phyloP scores from a whole-genome alignment of 331 rosid genomes.

The Cydonia oblonga region DNA sequence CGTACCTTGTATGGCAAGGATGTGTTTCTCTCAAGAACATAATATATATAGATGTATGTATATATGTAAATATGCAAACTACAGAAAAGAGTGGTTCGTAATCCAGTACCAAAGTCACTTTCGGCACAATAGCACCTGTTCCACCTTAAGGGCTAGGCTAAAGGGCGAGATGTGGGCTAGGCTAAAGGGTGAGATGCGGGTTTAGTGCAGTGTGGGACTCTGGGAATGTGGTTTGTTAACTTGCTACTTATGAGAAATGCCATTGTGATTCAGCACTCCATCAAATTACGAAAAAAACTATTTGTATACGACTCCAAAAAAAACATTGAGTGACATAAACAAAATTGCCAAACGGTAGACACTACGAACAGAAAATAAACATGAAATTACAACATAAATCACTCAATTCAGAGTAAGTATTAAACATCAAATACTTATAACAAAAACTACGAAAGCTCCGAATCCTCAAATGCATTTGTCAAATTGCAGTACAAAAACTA shows the following conservation, averaged over 20 bases:
- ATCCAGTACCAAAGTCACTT: not conserved
- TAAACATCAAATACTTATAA: not conserved
- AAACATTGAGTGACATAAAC: no score
- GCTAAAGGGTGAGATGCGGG: not conserved
- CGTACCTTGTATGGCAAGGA: no score
- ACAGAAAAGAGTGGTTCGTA: not conserved
- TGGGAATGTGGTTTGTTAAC: not conserved
- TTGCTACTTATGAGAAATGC: no score
- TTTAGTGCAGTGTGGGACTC: not conserved
- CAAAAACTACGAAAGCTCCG: not conserved
- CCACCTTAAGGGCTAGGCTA: no score
- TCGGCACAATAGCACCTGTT: no score
- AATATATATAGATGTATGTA: no score
- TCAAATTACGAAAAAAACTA: no score
- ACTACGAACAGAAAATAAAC: not conserved
- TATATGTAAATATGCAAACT: no score
- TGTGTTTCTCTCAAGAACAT: no score
- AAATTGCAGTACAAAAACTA: not conserved
- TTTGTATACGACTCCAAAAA: no score
- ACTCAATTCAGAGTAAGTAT: not conserved
- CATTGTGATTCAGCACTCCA: no score
- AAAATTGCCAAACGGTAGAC: no score
- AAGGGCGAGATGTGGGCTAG: not conserved
- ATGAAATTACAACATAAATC: not conserved
- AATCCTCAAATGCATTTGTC: not conserved